A percentile compares a stretch with the other conserved stretches of the same genome.
These are phyloP conservation scores for Ceratonia siliqua DNA, from an alignment of 306 rosid genomes.

Conservation along the genomic window DNA sequence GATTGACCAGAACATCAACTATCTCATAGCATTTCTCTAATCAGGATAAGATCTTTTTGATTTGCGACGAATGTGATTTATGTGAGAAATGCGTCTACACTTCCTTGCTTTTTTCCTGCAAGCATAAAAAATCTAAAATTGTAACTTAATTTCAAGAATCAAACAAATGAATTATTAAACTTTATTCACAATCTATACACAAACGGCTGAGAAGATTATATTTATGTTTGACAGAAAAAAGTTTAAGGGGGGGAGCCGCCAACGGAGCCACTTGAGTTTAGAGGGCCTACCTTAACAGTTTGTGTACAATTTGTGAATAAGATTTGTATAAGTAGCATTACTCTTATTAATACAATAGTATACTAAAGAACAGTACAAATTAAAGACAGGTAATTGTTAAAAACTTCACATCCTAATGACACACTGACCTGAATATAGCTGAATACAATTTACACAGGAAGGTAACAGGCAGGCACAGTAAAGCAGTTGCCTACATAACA, in stretches of 20 bases:
- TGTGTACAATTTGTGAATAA: too few species aligned
- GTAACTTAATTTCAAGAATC: background rate
- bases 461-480: slow-evolving; percentile 43
- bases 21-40: background rate
- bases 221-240: too few species aligned
- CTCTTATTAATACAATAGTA: background rate
- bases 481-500: slow-evolving; percentile 40
- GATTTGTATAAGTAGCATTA: too few species aligned
- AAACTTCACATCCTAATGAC: background rate
- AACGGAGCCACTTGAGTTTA: too few species aligned
- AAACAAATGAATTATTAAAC: background rate
- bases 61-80: background rate
- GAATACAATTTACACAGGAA: slow-evolving; percentile 32
- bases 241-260: too few species aligned
- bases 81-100: background rate
- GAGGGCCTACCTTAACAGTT: too few species aligned
- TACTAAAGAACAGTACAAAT: background rate
- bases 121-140: background rate
- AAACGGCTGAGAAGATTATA: too few species aligned
- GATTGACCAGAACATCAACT: background rate
- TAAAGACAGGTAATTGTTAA: background rate
- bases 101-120: slow-evolving; percentile 23
- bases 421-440: slow-evolving; percentile 36
- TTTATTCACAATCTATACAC: too few species aligned
- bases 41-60: background rate